A percentile compares a stretch with the other conserved stretches of the same genome.
Evolutionary conservation across 2,329 filamentous ascomycete species (phyloP).

Genomic region (Exophiala alcalophila): DNA sequence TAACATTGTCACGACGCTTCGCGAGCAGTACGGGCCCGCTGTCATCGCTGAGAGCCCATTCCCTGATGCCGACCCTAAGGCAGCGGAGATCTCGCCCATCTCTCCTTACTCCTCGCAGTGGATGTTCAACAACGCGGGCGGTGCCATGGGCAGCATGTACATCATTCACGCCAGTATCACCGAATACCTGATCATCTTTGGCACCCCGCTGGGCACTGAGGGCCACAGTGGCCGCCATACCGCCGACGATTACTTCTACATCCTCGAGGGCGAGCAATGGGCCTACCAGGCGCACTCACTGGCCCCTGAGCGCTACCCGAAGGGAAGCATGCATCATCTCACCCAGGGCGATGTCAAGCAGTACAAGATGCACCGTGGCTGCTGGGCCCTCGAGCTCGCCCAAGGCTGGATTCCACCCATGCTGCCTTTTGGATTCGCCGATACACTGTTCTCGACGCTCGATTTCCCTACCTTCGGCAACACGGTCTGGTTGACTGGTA

Average conservation of each 20-base stretch:
- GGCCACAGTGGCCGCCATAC: slow-evolving; percentile 86
- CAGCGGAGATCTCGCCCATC: slow-evolving; percentile 11
- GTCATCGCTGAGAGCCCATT: slow-evolving; percentile 17
- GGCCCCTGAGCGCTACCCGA: slow-evolving; percentile 65
- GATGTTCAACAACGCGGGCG: slow-evolving; percentile 83
- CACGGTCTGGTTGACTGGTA: slow-evolving; percentile 69
- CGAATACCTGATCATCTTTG: slow-evolving; percentile 88
- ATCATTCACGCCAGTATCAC: slow-evolving; percentile 80
- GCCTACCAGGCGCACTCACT: slow-evolving; percentile 69
- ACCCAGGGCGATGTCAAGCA: slow-evolving; percentile 71
- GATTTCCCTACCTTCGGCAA: slow-evolving; percentile 82
- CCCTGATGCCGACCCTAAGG: slow-evolving; percentile 5
- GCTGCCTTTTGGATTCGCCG: slow-evolving; percentile 85
- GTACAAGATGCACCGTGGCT: slow-evolving; percentile 73
- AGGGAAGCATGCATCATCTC: slow-evolving; percentile 70
- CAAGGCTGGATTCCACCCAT: slow-evolving; percentile 86
- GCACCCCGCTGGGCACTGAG: slow-evolving; percentile 78
- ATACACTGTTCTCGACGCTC: slow-evolving; percentile 74
- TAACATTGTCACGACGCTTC: slow-evolving; percentile 64
- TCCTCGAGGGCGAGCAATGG: slow-evolving; percentile 72
- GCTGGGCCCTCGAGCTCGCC: slow-evolving; percentile 83
- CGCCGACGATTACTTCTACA: slow-evolving; percentile 92
- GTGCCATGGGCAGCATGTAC: slow-evolving; percentile 83
- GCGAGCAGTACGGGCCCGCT: slow-evolving; percentile 32
- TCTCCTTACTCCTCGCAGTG: slow-evolving; percentile 58